phyloP scores from a whole-genome alignment of 257 asterid species.

The Scutellaria baicalensis region DNA sequence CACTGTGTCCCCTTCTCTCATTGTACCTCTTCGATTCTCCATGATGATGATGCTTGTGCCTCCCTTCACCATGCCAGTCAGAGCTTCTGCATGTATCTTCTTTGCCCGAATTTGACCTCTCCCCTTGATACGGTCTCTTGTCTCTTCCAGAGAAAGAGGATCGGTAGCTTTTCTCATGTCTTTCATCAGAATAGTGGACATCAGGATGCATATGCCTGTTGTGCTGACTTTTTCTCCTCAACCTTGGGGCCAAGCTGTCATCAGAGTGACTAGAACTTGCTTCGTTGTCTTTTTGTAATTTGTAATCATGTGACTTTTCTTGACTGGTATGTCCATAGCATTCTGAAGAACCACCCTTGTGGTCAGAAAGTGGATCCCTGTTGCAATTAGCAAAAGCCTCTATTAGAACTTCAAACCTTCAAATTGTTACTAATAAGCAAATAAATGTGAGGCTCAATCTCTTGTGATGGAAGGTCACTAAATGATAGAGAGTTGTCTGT shows the following conservation, averaged over 20 bases:
- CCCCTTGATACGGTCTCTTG: constrained; percentile 33
- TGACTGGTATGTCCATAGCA: constrained; percentile 15
- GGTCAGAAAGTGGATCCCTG: constrained; percentile 42
- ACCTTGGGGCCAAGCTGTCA: constrained; percentile 34
- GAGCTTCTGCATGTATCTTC: constrained; percentile 34
- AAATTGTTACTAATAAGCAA: background rate
- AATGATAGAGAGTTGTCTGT: background rate
- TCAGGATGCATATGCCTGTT: constrained; percentile 24
- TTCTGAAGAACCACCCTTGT: constrained; percentile 30
- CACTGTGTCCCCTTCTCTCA: constrained; percentile 35
- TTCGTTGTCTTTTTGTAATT: constrained; percentile 29
- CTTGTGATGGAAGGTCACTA: background rate
- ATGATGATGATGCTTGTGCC: constrained; percentile 35
- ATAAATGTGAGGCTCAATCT: background rate
- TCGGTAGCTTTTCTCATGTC: constrained; percentile 34
- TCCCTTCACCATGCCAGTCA: constrained; percentile 32
- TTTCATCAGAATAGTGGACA: constrained; percentile 28
- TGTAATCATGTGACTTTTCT: constrained; percentile 25
- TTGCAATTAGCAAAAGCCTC: background rate
- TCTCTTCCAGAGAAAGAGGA: constrained; percentile 39
- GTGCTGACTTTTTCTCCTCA: constrained; percentile 31
- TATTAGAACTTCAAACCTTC: constrained; percentile 12
- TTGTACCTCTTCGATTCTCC: constrained; percentile 38
- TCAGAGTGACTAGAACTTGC: constrained; percentile 42
- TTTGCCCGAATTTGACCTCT: constrained; percentile 43